Base-by-base conservation (phyloP, 805 yeast species). In the Diddensiella santjacobensis region DNA sequence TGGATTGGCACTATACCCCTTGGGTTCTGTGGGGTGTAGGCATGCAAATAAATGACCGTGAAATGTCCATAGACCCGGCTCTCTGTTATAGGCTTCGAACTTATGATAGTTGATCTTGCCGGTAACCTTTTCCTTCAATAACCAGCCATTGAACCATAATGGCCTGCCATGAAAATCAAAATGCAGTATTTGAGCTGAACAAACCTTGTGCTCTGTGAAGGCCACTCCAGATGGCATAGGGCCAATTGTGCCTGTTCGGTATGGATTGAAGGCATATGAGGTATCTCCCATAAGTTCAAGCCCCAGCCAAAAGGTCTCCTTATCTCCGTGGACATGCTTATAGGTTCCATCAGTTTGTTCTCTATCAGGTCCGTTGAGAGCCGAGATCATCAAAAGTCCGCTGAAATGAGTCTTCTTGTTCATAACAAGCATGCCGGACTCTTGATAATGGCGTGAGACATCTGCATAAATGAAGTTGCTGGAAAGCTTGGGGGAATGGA, bases 241-340 rank as follows among this genome's bases (percentile, higher is more conserved):
- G 38, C 38, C 38, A 35, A 35, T 15, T 8, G 18, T 15, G 17
- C 18, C 38, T 35, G 18, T 15, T 13, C n/a, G 6, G 38, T 35
- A 15, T 10, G n/a, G 18, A 13, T 35, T 15, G 8, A 35, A 13
- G 6, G n/a, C 38, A 15, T 35, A 35, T 15, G 38, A 8, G 6
- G 38, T 6, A 15, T 26, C 31, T 8, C 38, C 17, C 31, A 13
- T 26, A 6, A 35, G 38, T 15, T 35, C 38, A 35, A 35, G 18
- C 6, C 38, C 38, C 17, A 35, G 38, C 38, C 38, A 35, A 8
- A 11, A 35, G 17, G 18, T 35, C 17, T 35, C 38, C 38, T 35
- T 35, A 35, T 35, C 38, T 8, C 38, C 38, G 17, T 35, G 18
- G 8, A 15, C 18, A 8, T 13, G n/a, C n/a, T 8, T 35, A 15